Conservation (phyloP, 768 basidiomycete species). For the Rhodocollybia butyracea region DNA sequence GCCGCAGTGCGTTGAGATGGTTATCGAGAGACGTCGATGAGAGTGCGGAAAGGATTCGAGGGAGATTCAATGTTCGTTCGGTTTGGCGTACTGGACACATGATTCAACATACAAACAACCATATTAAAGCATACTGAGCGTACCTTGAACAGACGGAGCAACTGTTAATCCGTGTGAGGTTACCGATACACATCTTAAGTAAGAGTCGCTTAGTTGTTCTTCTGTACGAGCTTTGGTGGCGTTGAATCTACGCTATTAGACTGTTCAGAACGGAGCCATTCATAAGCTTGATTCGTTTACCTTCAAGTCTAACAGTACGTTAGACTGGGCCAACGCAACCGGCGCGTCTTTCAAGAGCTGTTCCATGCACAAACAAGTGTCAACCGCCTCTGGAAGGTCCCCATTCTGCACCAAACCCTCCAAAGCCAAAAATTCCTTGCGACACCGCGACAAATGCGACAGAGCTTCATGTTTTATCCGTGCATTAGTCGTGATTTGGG, state of each 20-base stretch:
- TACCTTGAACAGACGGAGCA: constrained; percentile 46
- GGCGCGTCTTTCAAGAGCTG: constrained; percentile 46
- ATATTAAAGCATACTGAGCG: constrained; percentile 4
- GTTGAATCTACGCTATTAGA: constrained; percentile 49
- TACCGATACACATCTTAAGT: constrained; percentile 52
- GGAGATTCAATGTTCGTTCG: constrained; percentile 44
- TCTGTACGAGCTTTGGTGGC: constrained; percentile 56
- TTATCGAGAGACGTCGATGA: constrained; percentile 49
- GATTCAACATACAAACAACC: not conserved
- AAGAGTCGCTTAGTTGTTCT: constrained; percentile 72
- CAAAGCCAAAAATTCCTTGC: constrained; percentile 41
- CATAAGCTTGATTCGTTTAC: constrained; percentile 36
- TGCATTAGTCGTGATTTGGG: constrained; percentile 61
- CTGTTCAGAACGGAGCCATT: constrained; percentile 8
- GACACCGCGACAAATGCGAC: constrained; percentile 53
- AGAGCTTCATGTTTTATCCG: constrained; percentile 47
- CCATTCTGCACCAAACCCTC: constrained; percentile 49
- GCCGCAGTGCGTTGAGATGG: constrained; percentile 58
- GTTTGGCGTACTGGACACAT: constrained; percentile 55
- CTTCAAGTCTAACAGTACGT: constrained; percentile 54
- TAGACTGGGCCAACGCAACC: constrained; percentile 44
- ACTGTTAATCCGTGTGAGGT: constrained; percentile 49
- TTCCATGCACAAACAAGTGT: constrained; percentile 39
- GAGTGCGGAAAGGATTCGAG: constrained; percentile 57
- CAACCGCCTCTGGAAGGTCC: constrained; percentile 60